Base-by-base conservation (phyloP, 345 rosid genomes). In the Corchorus capsularis region DNA sequence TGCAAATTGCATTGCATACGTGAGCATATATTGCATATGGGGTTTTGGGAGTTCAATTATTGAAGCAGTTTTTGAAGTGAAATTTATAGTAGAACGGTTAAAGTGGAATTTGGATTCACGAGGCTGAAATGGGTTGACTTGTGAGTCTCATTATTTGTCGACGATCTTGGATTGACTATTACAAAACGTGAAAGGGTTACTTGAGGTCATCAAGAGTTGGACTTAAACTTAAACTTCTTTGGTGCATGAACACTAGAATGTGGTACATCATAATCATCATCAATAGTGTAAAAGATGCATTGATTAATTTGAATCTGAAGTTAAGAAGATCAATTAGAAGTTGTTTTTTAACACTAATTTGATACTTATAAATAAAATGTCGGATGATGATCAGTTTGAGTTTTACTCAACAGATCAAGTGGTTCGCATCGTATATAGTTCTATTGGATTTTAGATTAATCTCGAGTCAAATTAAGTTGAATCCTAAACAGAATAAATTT, bases 101-200 rank as follows among this genome's bases (percentile, higher is more conserved):
- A 22, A 20, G 71, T 67, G 71, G 71, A 27, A 67, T 12, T 20
- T 67, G 12, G 71, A 22, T 67, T 47, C 71, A 46, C 39, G 37
- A 13, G 13, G 70, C 32, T 12, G 37, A 19, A 14, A 22, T 46
- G 55, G 10, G 37, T 66, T 66, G 71, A 46, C 37, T 45, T 6
- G 47, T 45, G 8, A 6, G 47, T 1, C 9, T 7, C 47, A 5
- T 66, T 46, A 32, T 4, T 13, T 46, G 27, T 27, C 27, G 27
- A 27, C 27, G 17, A 37, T 45, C 69, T 35, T 9, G 8, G 27
- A n/a, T 64, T 41, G 32, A 41, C 8, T 41, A 1, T 4, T 19
- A 1, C 6, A 20, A 63, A 12, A 46, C 16, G 71, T 67, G n/a
- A 8, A 27, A 13, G 11, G 3, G 46, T 66, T 45, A 9, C 10